Percentiles rank a stretch among this genome's conserved stretches.
These are phyloP conservation scores for Guadua angustifolia DNA, from an alignment of 176 grass and related monocot genomes.

Conservation along the genomic window DNA sequence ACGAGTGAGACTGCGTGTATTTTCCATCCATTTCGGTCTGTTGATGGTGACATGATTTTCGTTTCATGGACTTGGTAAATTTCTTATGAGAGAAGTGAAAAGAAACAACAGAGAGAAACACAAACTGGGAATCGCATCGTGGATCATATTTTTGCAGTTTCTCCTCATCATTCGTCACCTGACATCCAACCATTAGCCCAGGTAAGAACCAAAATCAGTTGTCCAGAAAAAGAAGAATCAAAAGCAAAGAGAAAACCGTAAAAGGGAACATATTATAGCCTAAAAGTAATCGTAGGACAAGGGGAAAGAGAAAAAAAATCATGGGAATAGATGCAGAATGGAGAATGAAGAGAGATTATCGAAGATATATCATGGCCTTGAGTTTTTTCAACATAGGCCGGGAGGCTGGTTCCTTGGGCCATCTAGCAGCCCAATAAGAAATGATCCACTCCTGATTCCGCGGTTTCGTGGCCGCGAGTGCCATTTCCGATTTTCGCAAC, in stretches of 20 bases:
- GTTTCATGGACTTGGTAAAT: background rate
- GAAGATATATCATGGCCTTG: too few species aligned
- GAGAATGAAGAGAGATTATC: too few species aligned
- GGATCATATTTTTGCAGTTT: slow-evolving; percentile 1
- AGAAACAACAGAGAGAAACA: background rate
- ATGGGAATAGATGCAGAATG: too few species aligned
- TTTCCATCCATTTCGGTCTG: background rate
- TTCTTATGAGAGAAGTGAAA: background rate
- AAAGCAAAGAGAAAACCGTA: background rate
- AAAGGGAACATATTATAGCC: background rate
- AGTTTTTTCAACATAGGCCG: too few species aligned
- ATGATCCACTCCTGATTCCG: too few species aligned
- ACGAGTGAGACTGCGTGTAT: background rate
- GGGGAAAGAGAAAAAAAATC: too few species aligned
- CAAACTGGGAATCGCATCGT: background rate
- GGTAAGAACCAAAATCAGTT: background rate
- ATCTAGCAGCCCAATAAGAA: too few species aligned
- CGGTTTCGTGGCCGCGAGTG: too few species aligned
- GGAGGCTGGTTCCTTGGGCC: too few species aligned
- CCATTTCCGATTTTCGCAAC: too few species aligned
- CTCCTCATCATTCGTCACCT: background rate
- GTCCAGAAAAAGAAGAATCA: background rate
- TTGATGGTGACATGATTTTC: background rate
- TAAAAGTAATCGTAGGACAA: background rate
- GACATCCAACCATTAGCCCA: background rate